Base-by-base conservation (phyloP, 306 rosid genomes). In the Lathyrus aphaca region DNA sequence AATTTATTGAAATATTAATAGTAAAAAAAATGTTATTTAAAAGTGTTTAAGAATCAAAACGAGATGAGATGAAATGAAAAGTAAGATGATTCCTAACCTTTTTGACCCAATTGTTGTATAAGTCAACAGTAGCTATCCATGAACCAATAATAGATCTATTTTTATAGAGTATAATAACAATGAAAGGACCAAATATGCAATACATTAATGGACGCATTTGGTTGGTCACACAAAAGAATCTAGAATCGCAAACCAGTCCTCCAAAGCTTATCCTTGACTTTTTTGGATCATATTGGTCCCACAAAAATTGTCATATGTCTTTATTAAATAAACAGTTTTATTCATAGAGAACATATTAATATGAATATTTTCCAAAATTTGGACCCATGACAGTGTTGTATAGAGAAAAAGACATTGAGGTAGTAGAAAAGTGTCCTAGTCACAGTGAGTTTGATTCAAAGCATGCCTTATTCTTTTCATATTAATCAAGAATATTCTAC, bases 401-500 rank as follows among this genome's bases (percentile, higher is more conserved):
- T 14, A 25, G 1, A 29, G 48, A 42, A 69, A 68, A 58, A 53
- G 19, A 32, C 58, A 63, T 23, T 44, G 13, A 35, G 44, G 77
- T 71, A 70, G 81, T 70, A 77, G 81, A 68, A 63, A 70, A 70
- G 45, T 53, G 81, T 77, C 72, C 27, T 4, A 19, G 61, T 77
- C 76, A 70, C 8, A 1, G 6, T 37, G 61, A 45, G 29, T 39
- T 62, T 50, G 59, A 29, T 68, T 54, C 71, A 50, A 68, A 62
- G 17, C 66, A 69, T 30, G 75, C 65, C 11, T 18, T 46, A 18
- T 69, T 61, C 59, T 61, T 69, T 76, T 70, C 71, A 51, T 8
- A 42, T 37, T 12, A 3, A 64, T 45, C 29, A 69, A 8, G 18
- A 62, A 17, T 23, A 71, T 13, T 30, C 66, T 17, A 8, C 43